Conservation (phyloP, 192 early-diverging fungal genomes). For the Mortierella hygrophila region DNA sequence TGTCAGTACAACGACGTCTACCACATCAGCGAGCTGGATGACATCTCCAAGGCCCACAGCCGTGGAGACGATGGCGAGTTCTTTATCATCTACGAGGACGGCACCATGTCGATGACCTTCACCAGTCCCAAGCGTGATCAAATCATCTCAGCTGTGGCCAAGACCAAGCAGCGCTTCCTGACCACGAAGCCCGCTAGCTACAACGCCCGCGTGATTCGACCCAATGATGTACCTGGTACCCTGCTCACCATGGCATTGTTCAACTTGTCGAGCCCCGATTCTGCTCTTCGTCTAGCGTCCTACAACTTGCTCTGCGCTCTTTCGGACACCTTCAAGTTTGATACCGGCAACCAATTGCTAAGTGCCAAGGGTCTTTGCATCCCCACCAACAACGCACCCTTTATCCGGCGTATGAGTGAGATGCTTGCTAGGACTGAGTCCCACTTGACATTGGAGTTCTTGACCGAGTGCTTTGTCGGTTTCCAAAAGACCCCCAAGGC, state of each 20-base stretch:
- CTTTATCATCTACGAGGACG: constrained; percentile 80
- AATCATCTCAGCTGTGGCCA: constrained; percentile 77
- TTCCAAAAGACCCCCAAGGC: constrained; percentile 81
- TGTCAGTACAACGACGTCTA: constrained; percentile 89
- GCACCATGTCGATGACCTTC: constrained; percentile 73
- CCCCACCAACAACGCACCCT: constrained; percentile 90
- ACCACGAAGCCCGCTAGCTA: constrained; percentile 72
- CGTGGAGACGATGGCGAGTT: constrained; percentile 81
- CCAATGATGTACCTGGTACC: constrained; percentile 91
- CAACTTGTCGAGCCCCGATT: constrained; percentile 88
- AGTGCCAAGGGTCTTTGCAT: constrained; percentile 87
- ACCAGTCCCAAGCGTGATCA: constrained; percentile 81
- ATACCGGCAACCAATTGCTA: constrained; percentile 84
- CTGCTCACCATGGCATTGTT: constrained; percentile 93
- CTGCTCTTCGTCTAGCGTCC: constrained; percentile 82
- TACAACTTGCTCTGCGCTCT: constrained; percentile 94
- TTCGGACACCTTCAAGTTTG: constrained; percentile 84
- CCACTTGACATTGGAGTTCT: constrained; percentile 89
- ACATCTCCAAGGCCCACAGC: constrained; percentile 67
- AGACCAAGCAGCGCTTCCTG: constrained; percentile 78
- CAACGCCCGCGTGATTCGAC: constrained; percentile 81
- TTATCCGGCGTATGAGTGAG: constrained; percentile 86
- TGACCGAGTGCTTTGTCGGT: constrained; percentile 87
- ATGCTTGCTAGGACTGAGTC: constrained; percentile 80
- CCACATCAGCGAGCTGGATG: constrained; percentile 86